Evolutionary conservation across 2,329 filamentous ascomycete species (phyloP).

Genomic region (Hortaea sp.): DNA sequence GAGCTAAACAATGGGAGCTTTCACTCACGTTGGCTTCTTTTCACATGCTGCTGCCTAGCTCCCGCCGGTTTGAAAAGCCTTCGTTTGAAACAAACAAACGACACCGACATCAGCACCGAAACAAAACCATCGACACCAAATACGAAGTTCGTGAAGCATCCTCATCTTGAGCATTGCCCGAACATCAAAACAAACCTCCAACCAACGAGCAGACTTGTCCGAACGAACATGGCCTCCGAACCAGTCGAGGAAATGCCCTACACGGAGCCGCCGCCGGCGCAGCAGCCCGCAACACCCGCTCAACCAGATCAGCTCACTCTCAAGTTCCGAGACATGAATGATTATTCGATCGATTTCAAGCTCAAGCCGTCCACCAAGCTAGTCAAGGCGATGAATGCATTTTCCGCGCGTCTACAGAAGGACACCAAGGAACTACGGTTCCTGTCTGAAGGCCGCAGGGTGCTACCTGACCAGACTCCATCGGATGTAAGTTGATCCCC

Average conservation of each 20-base stretch:
- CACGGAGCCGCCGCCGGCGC: background rate
- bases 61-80: background rate
- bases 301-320: slow-evolving; percentile 4
- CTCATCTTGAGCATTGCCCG: too few species aligned
- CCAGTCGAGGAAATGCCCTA: background rate
- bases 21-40: too few species aligned
- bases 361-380: slow-evolving; percentile 16
- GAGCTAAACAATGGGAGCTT: too few species aligned
- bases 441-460: slow-evolving; percentile 14
- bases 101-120: background rate
- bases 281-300: background rate
- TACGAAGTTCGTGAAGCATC: too few species aligned
- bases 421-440: slow-evolving; percentile 9
- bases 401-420: slow-evolving; percentile 1
- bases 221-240: background rate
- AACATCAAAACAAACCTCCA: too few species aligned
- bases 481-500: slow-evolving; percentile 10
- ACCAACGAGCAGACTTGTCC: background rate
- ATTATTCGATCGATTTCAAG: slow-evolving; percentile 12
- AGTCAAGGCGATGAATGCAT: slow-evolving; percentile 14
- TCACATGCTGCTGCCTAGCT: too few species aligned
- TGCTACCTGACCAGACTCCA: slow-evolving; percentile 9
- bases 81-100: background rate
- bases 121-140: background rate
- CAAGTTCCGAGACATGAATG: slow-evolving; percentile 10